Percentiles rank a stretch among this genome's conserved stretches.
Evolutionary conservation across 805 yeast species (phyloP).

Genomic region (Yarrowia hollandica): DNA sequence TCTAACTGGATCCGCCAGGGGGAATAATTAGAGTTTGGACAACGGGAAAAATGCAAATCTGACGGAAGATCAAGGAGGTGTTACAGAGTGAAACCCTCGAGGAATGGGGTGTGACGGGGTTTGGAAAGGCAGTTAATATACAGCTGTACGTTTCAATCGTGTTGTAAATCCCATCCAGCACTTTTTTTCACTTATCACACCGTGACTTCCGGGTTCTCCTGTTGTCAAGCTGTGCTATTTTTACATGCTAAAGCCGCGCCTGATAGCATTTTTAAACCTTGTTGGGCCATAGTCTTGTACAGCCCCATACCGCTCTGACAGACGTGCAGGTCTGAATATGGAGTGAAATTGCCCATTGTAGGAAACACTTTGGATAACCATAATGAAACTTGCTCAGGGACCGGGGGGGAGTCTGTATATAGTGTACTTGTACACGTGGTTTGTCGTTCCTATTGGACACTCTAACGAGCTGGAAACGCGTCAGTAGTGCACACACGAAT

Average conservation of each 20-base stretch:
- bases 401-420: too few species aligned
- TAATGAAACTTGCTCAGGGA: too few species aligned
- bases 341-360: not conserved
- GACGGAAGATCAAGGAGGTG: constrained; percentile 21
- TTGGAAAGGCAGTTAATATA: too few species aligned
- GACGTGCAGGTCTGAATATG: not conserved
- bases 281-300: not conserved
- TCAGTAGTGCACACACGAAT: not conserved
- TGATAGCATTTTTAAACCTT: constrained; percentile 5
- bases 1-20: constrained; percentile 24
- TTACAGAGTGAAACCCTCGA: constrained; percentile 3
- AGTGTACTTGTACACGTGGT: too few species aligned
- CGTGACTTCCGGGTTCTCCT: not conserved
- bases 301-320: constrained; percentile 26
- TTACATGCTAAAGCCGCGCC: constrained; percentile 25
- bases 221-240: not conserved
- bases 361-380: too few species aligned
- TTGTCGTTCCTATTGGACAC: too few species aligned
- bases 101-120: too few species aligned
- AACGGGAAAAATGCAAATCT: constrained; percentile 21
- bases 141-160: too few species aligned
- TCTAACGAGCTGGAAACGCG: not conserved
- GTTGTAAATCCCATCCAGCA: too few species aligned
- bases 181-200: too few species aligned
- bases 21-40: not conserved